These are phyloP conservation scores for Scheffersomyces titani DNA, from an alignment of 1,139 yeast genomes.

Conservation along the genomic window DNA sequence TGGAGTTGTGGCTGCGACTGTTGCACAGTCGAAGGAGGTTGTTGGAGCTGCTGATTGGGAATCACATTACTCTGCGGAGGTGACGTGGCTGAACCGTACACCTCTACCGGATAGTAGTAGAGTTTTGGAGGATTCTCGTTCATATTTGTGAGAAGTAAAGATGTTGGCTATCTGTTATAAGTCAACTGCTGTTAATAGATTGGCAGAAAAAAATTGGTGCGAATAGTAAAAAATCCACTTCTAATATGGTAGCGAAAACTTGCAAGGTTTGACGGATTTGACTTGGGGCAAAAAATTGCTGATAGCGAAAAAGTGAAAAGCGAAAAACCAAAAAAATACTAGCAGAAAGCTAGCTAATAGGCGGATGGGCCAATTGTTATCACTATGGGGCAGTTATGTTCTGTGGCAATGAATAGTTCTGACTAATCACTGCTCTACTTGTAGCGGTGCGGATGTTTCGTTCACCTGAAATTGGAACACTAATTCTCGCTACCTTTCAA, in stretches of 20 bases:
- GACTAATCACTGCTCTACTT: not conserved
- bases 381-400: not conserved
- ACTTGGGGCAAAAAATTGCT: not conserved
- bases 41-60: slow-evolving; percentile 7
- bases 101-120: not conserved
- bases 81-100: not conserved
- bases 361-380: not conserved
- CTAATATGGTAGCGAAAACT: not conserved
- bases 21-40: slow-evolving; percentile 3
- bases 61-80: slow-evolving; percentile 1
- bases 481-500: not conserved
- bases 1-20: slow-evolving; percentile 2
- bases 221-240: not conserved
- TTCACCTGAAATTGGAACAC: not conserved
- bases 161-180: not conserved
- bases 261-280: not conserved
- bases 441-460: not conserved
- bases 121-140: slow-evolving; percentile 1
- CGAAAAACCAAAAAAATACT: not conserved
- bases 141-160: not conserved
- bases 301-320: not conserved
- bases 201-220: not conserved
- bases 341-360: not conserved
- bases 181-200: not conserved
- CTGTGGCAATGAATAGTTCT: not conserved